These are phyloP conservation scores for Tuber magnatum DNA, from an alignment of 495 filamentous ascomycete genomes.

Conservation along the genomic window DNA sequence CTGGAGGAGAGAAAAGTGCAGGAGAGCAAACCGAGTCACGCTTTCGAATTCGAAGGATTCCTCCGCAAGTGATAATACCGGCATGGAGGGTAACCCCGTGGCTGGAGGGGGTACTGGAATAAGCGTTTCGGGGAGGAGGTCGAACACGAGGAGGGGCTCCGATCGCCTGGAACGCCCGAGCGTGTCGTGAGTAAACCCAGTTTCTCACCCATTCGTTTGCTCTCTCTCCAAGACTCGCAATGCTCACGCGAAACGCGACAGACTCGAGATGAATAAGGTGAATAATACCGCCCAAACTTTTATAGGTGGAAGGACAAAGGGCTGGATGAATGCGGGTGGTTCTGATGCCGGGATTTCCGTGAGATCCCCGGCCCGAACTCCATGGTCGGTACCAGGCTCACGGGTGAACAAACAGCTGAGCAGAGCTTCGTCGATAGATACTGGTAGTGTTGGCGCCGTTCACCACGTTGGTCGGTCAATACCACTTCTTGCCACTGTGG, in stretches of 20 bases:
- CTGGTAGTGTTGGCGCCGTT: not conserved
- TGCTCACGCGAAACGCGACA: slow-evolving; percentile 8
- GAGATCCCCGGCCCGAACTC: not conserved
- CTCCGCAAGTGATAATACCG: not conserved
- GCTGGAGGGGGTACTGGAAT: not conserved
- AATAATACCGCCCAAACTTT: slow-evolving; percentile 65
- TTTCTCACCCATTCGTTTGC: not conserved
- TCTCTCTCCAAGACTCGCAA: not conserved
- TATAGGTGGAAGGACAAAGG: slow-evolving; percentile 56
- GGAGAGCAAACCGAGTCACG: not conserved
- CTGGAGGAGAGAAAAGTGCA: not conserved
- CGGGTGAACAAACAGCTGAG: slow-evolving; percentile 7
- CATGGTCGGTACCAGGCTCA: slow-evolving; percentile 5
- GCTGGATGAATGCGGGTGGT: slow-evolving; percentile 54
- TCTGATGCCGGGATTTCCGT: not conserved
- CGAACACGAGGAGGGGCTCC: not conserved
- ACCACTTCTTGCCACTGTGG: slow-evolving; percentile 23
- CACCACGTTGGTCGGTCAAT: slow-evolving; percentile 1
- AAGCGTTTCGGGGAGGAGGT: not conserved
- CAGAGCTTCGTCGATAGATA: slow-evolving; percentile 15
- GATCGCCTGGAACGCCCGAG: slow-evolving; percentile 2
- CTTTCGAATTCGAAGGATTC: not conserved
- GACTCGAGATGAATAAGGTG: slow-evolving; percentile 52
- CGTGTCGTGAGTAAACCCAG: slow-evolving; percentile 6
- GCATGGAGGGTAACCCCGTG: not conserved